Evolutionary conservation across 768 basidiomycete genomes (phyloP), one percentile per base, ranked within the genome.

Genomic region (Paxillus involutus): DNA sequence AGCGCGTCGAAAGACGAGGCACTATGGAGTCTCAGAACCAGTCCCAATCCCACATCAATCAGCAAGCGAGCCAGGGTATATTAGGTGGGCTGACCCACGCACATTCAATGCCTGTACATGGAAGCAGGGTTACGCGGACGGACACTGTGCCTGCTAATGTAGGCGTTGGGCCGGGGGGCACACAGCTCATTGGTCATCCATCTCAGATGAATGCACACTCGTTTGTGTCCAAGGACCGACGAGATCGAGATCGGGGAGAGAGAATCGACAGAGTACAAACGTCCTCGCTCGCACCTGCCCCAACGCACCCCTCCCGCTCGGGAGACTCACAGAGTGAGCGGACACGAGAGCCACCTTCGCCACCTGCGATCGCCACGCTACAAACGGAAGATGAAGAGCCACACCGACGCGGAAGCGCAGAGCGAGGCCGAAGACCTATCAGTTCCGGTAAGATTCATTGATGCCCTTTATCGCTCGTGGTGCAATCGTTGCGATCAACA

Each of bases 1-100:
- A 91, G 71, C 82, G 89, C 2, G 86, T 89, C 47, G 89, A 91
- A 64, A 75, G 87, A 19, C 75, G 88, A 8, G 87, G 85, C 8
- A 88, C 86, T 10, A 68, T 86, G 2, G 86, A 86, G 43, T 62
- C 60, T 12, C 71, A 63, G 36, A 64, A 65, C n/a, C 64, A 60
- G 17, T 54, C 60, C 5, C 62, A 58, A 26, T 24, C 56, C 30
- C 65, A 63, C 55, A 56, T 61, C 8, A 47, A 14, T 42, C 59
- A 55, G 1, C 59, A 58, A 24, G 14, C 52, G 10, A 50, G 16
- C 17, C 59, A 59, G 46, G 44, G 29, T 36, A 12, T 44, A 13
- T 6, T 47, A 14, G 21, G 45, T 41, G 51, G 16, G 11, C 37
- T 65, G n/a, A 35, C 51, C 0, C 67, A 68, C 44, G 26, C 62